phyloP scores from a whole-genome alignment of 805 yeast genomes.

The Schwanniomyces polymorphus region DNA sequence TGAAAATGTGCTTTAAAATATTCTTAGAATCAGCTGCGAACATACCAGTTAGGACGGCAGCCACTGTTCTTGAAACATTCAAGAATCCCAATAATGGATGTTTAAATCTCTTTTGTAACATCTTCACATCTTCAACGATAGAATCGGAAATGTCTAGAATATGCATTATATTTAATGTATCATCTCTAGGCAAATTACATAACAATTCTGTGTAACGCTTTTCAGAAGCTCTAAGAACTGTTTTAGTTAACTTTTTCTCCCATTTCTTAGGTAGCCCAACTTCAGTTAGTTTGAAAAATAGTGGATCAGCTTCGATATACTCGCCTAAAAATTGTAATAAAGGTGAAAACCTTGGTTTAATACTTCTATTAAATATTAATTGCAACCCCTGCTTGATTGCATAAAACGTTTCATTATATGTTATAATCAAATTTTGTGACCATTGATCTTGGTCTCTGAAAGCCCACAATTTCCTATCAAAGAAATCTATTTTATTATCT shows the following conservation, averaged over 20 bases:
- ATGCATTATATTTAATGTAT: conserved; percentile 52
- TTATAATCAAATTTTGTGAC: conserved; percentile 42
- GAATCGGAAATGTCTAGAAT: conserved; percentile 56
- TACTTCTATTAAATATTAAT: conserved; percentile 37
- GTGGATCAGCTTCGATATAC: conserved; percentile 47
- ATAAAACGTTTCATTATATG: conserved; percentile 48
- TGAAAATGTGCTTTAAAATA: conserved; percentile 50
- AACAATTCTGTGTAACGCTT: conserved; percentile 37
- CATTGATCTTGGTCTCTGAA: conserved; percentile 51
- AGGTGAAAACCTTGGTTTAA: conserved; percentile 61
- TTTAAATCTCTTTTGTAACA: conserved; percentile 59
- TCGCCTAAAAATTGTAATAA: conserved; percentile 49
- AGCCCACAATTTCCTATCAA: conserved; percentile 31
- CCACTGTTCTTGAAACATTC: conserved; percentile 50
- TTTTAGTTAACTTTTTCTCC: conserved; percentile 38
- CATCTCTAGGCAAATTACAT: conserved; percentile 57
- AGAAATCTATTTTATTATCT: conserved; percentile 33
- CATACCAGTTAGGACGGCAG: conserved; percentile 49
- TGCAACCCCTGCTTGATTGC: conserved; percentile 44
- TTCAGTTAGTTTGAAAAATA: conserved; percentile 34
- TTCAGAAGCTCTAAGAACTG: conserved; percentile 37
- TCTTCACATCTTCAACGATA: conserved; percentile 49
- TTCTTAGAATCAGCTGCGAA: conserved; percentile 54
- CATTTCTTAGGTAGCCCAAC: conserved; percentile 45
- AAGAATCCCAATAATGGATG: conserved; percentile 61